A percentile compares a stretch with the other conserved stretches of the same genome.
phyloP scores from a whole-genome alignment of 148 eudicot species.

The Vaccinium vitisidaea region DNA sequence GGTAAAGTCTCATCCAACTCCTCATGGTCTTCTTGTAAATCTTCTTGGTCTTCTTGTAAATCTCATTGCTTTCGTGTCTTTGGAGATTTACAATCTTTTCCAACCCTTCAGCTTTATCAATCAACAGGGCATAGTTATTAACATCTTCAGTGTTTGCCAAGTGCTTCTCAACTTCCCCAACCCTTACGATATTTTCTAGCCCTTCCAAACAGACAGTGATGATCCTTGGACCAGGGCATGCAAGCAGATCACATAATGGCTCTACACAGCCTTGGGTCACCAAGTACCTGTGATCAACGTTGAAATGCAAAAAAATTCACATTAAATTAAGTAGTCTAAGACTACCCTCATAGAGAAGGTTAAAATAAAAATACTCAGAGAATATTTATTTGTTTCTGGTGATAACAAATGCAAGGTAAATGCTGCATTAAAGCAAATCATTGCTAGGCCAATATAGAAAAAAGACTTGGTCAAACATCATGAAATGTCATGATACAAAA shows the following conservation, averaged over 20 bases:
- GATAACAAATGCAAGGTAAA: too few species aligned
- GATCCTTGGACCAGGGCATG: constrained; percentile 82
- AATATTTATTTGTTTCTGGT: too few species aligned
- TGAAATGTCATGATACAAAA: too few species aligned
- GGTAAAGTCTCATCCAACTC: constrained; percentile 36
- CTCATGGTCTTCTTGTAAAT: constrained; percentile 39
- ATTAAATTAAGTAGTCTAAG: too few species aligned
- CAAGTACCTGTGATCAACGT: constrained; percentile 40
- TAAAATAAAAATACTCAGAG: too few species aligned
- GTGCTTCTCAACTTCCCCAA: constrained; percentile 44
- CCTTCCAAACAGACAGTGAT: constrained; percentile 75
- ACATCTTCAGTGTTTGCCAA: constrained; percentile 33
- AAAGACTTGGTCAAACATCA: too few species aligned
- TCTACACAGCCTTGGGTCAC: constrained; percentile 67
- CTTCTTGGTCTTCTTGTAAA: too few species aligned
- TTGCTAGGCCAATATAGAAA: too few species aligned
- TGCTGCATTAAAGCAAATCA: too few species aligned
- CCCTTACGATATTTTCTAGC: constrained; percentile 60
- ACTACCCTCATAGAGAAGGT: too few species aligned
- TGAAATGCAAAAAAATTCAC: too few species aligned
- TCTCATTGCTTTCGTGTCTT: constrained; percentile 40
- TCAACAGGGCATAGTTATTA: constrained; percentile 35
- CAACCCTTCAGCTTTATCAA: constrained; percentile 44
- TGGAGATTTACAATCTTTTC: constrained; percentile 43
- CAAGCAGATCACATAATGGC: constrained; percentile 77